A percentile compares a stretch with the other conserved stretches of the same genome.
phyloP scores from a whole-genome alignment of 2,329 filamentous ascomycete genomes.

The Ophiostoma quercus region DNA sequence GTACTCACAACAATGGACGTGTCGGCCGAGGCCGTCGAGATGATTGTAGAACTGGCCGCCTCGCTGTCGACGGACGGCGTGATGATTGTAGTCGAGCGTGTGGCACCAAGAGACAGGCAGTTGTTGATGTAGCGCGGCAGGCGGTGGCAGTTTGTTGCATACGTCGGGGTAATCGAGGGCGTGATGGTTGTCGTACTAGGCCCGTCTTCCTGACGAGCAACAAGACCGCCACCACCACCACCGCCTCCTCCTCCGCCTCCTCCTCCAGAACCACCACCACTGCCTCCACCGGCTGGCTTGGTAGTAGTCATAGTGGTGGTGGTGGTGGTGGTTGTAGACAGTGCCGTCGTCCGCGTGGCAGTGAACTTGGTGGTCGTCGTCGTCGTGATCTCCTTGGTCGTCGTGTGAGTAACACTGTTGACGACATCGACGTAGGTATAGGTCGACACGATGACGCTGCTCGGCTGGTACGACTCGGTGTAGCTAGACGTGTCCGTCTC shows the following conservation, averaged over 20 bases:
- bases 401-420: constrained; percentile 18
- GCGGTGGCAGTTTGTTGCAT: not conserved
- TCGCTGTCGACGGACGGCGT: not conserved
- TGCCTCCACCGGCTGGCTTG: not conserved
- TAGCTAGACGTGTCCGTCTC: constrained; percentile 14
- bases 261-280: too few relatives aligned
- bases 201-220: not conserved
- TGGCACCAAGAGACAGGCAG: not conserved
- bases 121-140: constrained; percentile 2
- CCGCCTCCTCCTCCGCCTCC: too few relatives aligned
- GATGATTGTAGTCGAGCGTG: not conserved
- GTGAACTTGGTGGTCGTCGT: constrained; percentile 2
- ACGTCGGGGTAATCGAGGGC: not conserved
- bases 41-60: not conserved
- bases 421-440: constrained; percentile 18
- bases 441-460: constrained; percentile 18
- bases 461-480: constrained; percentile 17
- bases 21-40: too few relatives aligned
- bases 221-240: too few relatives aligned
- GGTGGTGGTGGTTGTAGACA: not conserved
- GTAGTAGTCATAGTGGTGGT: not conserved
- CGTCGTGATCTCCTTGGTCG: constrained; percentile 16
- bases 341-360: constrained; percentile 7
- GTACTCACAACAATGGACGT: too few relatives aligned
- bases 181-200: not conserved